Conservation (phyloP, 176 grass and related monocot genomes). For the Zoysia japonica region DNA sequence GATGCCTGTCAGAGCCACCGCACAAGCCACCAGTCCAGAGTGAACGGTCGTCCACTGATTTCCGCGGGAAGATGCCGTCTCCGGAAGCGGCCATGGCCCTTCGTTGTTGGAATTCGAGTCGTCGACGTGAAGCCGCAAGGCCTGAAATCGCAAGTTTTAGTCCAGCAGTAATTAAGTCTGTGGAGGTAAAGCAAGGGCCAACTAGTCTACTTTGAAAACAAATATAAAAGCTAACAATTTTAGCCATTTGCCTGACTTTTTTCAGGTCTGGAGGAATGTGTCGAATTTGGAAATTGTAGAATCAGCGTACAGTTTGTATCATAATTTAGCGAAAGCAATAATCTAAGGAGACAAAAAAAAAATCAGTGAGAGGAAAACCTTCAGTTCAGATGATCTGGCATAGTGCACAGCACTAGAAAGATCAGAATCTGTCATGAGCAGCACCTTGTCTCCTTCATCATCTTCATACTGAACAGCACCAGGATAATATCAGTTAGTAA, state of each 20-base stretch:
- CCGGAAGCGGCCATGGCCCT: conserved; percentile 20
- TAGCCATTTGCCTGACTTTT: not conserved
- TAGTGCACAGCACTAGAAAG: conserved; percentile 61
- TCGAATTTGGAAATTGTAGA: not conserved
- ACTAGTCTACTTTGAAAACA: not conserved
- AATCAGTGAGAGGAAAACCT: conserved; percentile 53
- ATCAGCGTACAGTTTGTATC: not conserved
- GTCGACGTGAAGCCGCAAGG: conserved; percentile 77
- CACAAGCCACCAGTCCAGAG: conserved; percentile 57
- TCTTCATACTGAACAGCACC: conserved; percentile 76
- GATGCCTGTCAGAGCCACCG: conserved; percentile 61
- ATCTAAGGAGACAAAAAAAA: conserved; percentile 11
- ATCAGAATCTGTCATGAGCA: conserved; percentile 79
- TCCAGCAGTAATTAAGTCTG: conserved; percentile 4
- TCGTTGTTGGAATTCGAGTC: conserved; percentile 46
- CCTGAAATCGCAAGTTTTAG: conserved; percentile 54
- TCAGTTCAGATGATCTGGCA: conserved; percentile 72
- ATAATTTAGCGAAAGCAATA: not conserved
- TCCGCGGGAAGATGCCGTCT: conserved; percentile 33
- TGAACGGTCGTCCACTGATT: conserved; percentile 36
- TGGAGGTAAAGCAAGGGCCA: conserved; percentile 21
- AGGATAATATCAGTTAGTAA: conserved; percentile 17
- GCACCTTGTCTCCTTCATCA: conserved; percentile 85
- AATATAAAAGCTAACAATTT: not conserved
- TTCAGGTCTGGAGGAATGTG: not conserved